Evolutionary conservation across 176 grass and related monocot species (phyloP), one percentile per base, ranked within the genome.

Genomic region (Paspalum vaginatum): DNA sequence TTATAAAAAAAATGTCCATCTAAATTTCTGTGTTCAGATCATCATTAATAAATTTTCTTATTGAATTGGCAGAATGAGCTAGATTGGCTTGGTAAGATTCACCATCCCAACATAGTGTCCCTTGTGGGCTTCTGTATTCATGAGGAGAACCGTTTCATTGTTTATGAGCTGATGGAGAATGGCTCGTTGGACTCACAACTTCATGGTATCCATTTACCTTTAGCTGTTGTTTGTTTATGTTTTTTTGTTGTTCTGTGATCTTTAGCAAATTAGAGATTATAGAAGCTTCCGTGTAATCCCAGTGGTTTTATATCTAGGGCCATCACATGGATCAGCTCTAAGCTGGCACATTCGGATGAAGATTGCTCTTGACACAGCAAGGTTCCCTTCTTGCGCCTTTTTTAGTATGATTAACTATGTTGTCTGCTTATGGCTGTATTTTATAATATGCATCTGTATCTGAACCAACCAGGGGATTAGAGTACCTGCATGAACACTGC

Each of bases 401-500:
- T 9, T 22, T 66, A 38, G 44, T 50, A 70, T 72, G 72, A 44
- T 60, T 69, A 61, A 41, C 40, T 47, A 57, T 37, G 20, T 58
- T 66, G 75, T 48, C 46, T 58, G 15, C 9, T 70, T 60, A 73
- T 63, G 60, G 84, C 38, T 25, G 14, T 11, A 71, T 87, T 59
- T 62, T 81, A 68, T 87, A 78, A 82, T 38, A 69, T 53, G 66
- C 57, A 43, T 87, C 40, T 67, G 64, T 66, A 25, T 83, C 61
- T 84, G 78, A 81, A 88, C 26, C 80, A 70, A 80, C 44, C 81
- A 99, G 97, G 92, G 97, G 97, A 83, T 74, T 99, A 72, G 97
- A 96, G 79, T 96, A 96, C 82, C 87, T 99, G 74, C 97, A 99
- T 59, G 97, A 99, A 56, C 85, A 96, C 80, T 99, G 93, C 79